Conservation (phyloP, 192 early-diverging fungal genomes). For the Lobulomyces angularis region DNA sequence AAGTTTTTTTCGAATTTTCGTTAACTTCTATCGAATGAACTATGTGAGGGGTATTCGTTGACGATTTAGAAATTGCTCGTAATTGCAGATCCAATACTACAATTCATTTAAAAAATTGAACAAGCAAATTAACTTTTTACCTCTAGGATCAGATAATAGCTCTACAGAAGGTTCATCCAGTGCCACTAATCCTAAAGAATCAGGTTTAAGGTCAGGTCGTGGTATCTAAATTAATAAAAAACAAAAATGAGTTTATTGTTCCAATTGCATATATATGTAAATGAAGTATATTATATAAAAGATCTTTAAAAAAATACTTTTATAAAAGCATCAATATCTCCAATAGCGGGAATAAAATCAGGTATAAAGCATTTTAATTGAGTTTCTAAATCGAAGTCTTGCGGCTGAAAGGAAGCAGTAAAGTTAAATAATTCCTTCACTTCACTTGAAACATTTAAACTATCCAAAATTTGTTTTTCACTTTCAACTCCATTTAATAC, state of each 20-base stretch:
- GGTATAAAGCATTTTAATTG: slow-evolving; percentile 42
- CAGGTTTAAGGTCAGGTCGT: slow-evolving; percentile 27
- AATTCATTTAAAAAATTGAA: neutral
- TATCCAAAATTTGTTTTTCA: too few relatives aligned
- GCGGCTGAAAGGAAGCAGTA: slow-evolving; percentile 34
- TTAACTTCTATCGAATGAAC: slow-evolving; percentile 21
- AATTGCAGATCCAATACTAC: slow-evolving; percentile 43
- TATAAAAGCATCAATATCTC: slow-evolving; percentile 54
- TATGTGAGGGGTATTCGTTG: slow-evolving; percentile 15
- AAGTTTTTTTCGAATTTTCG: slow-evolving; percentile 17
- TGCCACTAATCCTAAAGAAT: slow-evolving; percentile 29
- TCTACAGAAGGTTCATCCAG: slow-evolving; percentile 35
- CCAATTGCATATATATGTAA: too few relatives aligned
- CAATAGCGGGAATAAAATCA: slow-evolving; percentile 47
- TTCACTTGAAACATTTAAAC: too few relatives aligned
- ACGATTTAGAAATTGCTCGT: slow-evolving; percentile 30
- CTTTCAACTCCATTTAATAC: too few relatives aligned
- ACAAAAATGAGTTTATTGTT: too few relatives aligned
- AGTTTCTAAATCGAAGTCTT: slow-evolving; percentile 39
- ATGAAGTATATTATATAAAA: too few relatives aligned
- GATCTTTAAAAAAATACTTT: slow-evolving; percentile 26
- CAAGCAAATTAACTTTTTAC: slow-evolving; percentile 11
- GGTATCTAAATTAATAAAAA: slow-evolving; percentile 22
- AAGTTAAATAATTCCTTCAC: slow-evolving; percentile 38
- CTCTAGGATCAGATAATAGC: slow-evolving; percentile 43